phyloP scores from a whole-genome alignment of 176 grass and related monocot species.

The Avena atlantica region DNA sequence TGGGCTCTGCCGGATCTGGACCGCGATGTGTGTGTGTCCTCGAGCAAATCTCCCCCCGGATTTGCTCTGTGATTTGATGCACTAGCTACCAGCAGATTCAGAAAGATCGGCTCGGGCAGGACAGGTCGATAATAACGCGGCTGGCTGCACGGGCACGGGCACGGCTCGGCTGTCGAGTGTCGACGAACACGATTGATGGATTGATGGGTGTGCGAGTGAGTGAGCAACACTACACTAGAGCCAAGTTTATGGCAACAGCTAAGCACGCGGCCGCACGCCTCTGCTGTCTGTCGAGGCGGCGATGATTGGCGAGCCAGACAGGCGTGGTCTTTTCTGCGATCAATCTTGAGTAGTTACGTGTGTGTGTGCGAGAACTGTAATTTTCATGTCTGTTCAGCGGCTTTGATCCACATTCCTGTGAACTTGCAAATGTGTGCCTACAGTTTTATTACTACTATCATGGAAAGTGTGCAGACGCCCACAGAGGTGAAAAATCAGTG shows the following conservation, averaged over 20 bases:
- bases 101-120: conserved; percentile 24
- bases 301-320: conserved; percentile 9
- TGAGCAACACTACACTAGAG: background rate
- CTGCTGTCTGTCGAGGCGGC: background rate
- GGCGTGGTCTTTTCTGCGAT: background rate
- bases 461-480: too few relatives aligned
- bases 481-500: too few relatives aligned
- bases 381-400: too few relatives aligned
- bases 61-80: conserved; percentile 52
- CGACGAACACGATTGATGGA: background rate
- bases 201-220: background rate
- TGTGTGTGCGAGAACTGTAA: too few relatives aligned
- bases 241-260: background rate
- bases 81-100: conserved; percentile 33
- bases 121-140: conserved; percentile 23
- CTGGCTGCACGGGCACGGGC: too few relatives aligned
- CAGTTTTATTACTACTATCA: too few relatives aligned
- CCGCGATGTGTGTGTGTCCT: conserved; percentile 22
- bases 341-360: too few relatives aligned
- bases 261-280: background rate
- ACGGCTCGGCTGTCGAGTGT: conserved; percentile 41
- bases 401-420: too few relatives aligned
- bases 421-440: too few relatives aligned
- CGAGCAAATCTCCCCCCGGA: conserved; percentile 47
- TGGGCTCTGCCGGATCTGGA: conserved; percentile 20